Evolutionary conservation across 257 asterid species (phyloP), one percentile per base, ranked within the genome.

Genomic region (Penstemon barbatus): DNA sequence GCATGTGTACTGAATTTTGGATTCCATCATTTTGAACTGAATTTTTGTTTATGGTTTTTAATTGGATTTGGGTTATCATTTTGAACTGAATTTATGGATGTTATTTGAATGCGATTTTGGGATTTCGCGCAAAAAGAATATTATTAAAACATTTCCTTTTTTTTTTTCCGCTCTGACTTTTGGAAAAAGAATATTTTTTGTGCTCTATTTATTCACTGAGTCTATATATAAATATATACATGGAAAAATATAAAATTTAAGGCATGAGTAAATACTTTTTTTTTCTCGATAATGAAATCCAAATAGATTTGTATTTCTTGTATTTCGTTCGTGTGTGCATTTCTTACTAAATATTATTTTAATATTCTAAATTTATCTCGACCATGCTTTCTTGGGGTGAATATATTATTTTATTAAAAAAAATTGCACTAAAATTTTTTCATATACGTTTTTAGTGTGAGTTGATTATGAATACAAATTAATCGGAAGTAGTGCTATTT

Each of bases 111-210:
- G 2, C 33, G 75, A 72, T 54, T 63, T 68, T 74, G 82, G 82
- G 64, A 25, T 80, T 89, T 85, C 85, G 89, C 89, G 95, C 86
- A 59, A 85, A 80, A 44, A 62, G 66, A 56, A 63, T 59, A 69
- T 15, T 48, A 61, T 68, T 70, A 48, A 15, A 38, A 57, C 61
- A 76, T 25, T 18, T 75, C 66, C 71, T 25, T 0, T 25, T 25
- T 25, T 25, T 25, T 25, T 25, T 1, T 25, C 2, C 33, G 0
- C 33, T 70, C 42, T 43, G 40, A 57, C 61, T 78, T 13, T 18
- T 75, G 77, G 75, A 76, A 87, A 86, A 15, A 15, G 18, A 15
- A 15, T 15, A 15, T 15, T 15, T 15, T 86, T 71, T 65, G 65
- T 84, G 72, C 72, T 71, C 56, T 82, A 68, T 74, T 72, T 81